Evolutionary conservation across 352 stramenopile genomes (phyloP).

Genomic region (Globisporangium nagaii): DNA sequence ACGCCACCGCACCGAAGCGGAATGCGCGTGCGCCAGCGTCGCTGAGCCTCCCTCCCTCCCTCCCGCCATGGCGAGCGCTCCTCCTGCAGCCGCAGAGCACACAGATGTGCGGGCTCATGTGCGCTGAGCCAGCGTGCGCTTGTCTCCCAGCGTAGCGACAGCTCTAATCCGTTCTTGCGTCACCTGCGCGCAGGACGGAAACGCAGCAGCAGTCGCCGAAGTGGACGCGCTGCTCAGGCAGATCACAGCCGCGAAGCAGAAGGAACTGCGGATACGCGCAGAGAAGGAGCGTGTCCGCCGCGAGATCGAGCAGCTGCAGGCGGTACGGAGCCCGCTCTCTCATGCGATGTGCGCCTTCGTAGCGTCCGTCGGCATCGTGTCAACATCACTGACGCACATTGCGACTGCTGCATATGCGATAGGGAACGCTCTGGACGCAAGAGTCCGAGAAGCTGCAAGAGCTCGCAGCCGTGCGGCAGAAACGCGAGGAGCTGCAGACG

Average conservation of each 20-base stretch:
- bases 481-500: slow-evolving; percentile 22
- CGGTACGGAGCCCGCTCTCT: too few species aligned
- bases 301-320: slow-evolving; percentile 41
- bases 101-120: not conserved
- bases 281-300: slow-evolving; percentile 64
- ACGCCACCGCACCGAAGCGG: too few species aligned
- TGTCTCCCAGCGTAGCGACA: not conserved
- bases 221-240: slow-evolving; percentile 54
- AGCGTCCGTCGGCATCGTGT: not conserved
- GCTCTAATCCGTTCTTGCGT: not conserved
- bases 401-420: too few species aligned
- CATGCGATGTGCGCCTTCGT: not conserved
- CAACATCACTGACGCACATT: too few species aligned
- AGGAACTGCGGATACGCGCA: slow-evolving; percentile 51
- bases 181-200: slow-evolving; percentile 6
- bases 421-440: slow-evolving; percentile 40
- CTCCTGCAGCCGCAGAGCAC: not conserved
- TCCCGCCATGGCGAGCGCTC: not conserved
- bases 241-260: slow-evolving; percentile 49
- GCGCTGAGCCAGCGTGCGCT: not conserved
- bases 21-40: not conserved
- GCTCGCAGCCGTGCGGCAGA: slow-evolving; percentile 29
- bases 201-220: slow-evolving; percentile 17
- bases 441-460: slow-evolving; percentile 40
- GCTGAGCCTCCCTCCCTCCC: not conserved